Evolutionary conservation across 495 filamentous ascomycete genomes (phyloP), one percentile per base, ranked within the genome.

Genomic region (Mytilinidion resinicola): DNA sequence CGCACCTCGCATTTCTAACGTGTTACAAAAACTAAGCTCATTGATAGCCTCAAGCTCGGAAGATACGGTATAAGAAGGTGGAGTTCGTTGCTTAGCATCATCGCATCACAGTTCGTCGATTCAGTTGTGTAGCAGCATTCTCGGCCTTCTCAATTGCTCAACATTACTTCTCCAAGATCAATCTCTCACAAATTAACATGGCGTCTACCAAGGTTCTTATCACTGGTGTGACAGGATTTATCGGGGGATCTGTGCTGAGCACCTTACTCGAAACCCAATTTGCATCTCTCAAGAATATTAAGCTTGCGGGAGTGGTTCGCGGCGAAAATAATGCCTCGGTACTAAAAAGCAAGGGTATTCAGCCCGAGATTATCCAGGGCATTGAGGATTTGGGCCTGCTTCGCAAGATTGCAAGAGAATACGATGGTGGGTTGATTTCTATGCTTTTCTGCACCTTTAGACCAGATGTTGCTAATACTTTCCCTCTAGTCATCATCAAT

Each of bases 401-500:
- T 49, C 15, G 17, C 46, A 49, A 49, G 46, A n/a, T 30, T 9
- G 46, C 46, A 12, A 49, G 46, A 1, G 14, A 49, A 4, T 30
- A 49, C 25, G 46, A 49, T 25, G 33, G 46, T 49, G 25, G 46
- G 17, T 30, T 30, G 3, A 6, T 6, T 2, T 30, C 19, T 12
- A 30, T 14, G 14, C 14, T n/a, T 14, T 25, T 25, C 15, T 49
- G 19, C 21, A 20, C 15, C 12, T 25, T 17, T 30, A 8, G 46
- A 14, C 14, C 9, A 30, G 17, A 14, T 14, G 2, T 8, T 4
- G 2, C 39, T 42, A 17, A 42, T 17, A 17, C 9, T 2, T 12
- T 30, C 14, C 10, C 14, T 30, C 4, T 30, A 49, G 43, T 56
- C 15, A 49, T 56, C 25, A 49, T 56, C 14, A 48, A 56, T 25